A percentile compares a stretch with the other conserved stretches of the same genome.
Evolutionary conservation across 805 yeast genomes (phyloP).

Genomic region (Starmerella vaccinii): DNA sequence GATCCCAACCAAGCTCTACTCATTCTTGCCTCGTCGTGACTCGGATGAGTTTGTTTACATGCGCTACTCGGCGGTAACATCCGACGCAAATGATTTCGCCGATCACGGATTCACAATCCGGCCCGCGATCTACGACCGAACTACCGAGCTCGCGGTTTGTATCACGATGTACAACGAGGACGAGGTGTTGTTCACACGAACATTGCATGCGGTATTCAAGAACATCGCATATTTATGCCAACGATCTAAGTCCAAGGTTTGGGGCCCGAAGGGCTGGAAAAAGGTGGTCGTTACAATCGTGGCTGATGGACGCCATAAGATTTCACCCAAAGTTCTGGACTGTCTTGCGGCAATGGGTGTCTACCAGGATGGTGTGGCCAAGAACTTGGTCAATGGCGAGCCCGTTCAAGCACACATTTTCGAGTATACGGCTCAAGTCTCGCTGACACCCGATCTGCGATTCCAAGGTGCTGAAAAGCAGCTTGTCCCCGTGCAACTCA

Average conservation of each 20-base stretch:
- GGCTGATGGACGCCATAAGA: constrained; percentile 89
- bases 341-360: constrained; percentile 90
- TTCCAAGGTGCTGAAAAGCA: constrained; percentile 77
- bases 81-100: constrained; percentile 79
- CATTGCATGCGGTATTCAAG: constrained; percentile 87
- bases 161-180: constrained; percentile 97
- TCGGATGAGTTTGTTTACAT: constrained; percentile 89
- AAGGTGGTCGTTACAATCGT: constrained; percentile 86
- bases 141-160: constrained; percentile 83
- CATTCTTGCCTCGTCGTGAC: constrained; percentile 76
- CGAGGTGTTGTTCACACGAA: constrained; percentile 78
- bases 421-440: constrained; percentile 92
- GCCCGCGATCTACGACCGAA: constrained; percentile 65
- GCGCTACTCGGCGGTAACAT: constrained; percentile 95
- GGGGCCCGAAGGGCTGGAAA: constrained; percentile 98
- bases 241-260: constrained; percentile 67
- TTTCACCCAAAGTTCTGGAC: constrained; percentile 74
- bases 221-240: constrained; percentile 81
- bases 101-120: constrained; percentile 75
- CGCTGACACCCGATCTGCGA: constrained; percentile 78
- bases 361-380: constrained; percentile 94
- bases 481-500: constrained; percentile 84
- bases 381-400: constrained; percentile 83
- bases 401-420: constrained; percentile 88
- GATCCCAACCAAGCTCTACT: constrained; percentile 76